phyloP scores from a whole-genome alignment of 345 rosid genomes.

The Ceriops zippeliana region DNA sequence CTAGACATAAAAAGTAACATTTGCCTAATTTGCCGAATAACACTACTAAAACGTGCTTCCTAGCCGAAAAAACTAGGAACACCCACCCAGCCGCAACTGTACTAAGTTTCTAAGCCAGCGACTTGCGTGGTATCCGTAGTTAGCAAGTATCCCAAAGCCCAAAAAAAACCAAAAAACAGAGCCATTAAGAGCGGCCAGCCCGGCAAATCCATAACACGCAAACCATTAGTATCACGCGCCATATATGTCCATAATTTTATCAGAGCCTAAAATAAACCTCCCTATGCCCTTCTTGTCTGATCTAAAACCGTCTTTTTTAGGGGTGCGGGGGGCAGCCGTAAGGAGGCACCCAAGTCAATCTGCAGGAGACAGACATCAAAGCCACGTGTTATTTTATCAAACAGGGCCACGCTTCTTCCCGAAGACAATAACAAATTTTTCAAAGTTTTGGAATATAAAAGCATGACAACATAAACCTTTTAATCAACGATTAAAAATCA shows the following conservation, averaged over 20 bases:
- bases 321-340: slow-evolving; percentile 19
- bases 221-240: background rate
- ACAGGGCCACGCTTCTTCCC: no score
- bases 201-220: background rate
- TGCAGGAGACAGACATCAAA: slow-evolving; percentile 22
- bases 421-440: no score
- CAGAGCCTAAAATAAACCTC: background rate
- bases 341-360: slow-evolving; percentile 40
- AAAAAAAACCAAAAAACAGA: no score
- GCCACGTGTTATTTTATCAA: slow-evolving; percentile 1
- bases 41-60: background rate
- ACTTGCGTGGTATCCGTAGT: background rate
- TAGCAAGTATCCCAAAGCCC: background rate
- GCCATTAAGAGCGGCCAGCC: background rate
- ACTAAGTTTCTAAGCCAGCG: background rate
- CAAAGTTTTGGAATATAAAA: no score
- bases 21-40: background rate
- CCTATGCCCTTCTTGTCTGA: background rate
- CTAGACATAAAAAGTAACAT: background rate
- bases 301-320: slow-evolving; percentile 16
- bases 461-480: no score
- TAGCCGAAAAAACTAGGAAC: background rate
- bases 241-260: background rate
- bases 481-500: no score
- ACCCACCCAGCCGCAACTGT: background rate